Evolutionary conservation across 2,329 filamentous ascomycete species (phyloP).

Genomic region (Trematosphaeria pertusa): DNA sequence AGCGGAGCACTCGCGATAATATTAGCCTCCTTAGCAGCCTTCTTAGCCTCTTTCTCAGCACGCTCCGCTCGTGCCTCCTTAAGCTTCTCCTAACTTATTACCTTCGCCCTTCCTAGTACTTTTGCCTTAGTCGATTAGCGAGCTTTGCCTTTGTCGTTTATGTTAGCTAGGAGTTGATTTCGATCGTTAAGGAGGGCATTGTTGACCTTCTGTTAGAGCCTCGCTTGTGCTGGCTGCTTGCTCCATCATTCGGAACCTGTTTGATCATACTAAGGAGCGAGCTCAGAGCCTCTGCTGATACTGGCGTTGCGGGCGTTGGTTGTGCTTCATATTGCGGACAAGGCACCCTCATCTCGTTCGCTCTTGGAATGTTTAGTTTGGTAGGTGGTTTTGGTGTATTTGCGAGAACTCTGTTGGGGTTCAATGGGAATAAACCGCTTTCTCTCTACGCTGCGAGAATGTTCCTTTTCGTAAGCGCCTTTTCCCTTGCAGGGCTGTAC

Average conservation of each 20-base stretch:
- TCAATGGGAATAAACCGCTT: constrained; percentile 33
- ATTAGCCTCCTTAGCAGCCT: constrained; percentile 19
- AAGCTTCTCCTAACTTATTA: constrained; percentile 33
- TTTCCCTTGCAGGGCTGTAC: constrained; percentile 26
- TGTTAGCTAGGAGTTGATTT: constrained; percentile 27
- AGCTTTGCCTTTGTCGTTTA: constrained; percentile 34
- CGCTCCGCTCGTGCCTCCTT: constrained; percentile 24
- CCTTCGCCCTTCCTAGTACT: constrained; percentile 26
- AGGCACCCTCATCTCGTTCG: too few relatives aligned
- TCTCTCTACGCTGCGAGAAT: constrained; percentile 31
- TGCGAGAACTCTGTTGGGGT: constrained; percentile 35
- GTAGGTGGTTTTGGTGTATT: constrained; percentile 25
- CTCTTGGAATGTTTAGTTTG: constrained; percentile 21
- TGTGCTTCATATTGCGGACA: too few relatives aligned
- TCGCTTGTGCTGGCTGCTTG: too few relatives aligned
- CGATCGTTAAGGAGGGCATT: constrained; percentile 28
- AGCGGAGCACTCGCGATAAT: not conserved
- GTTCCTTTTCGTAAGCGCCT: constrained; percentile 33
- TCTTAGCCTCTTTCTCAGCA: constrained; percentile 24
- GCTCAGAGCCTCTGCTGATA: too few relatives aligned
- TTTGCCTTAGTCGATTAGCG: constrained; percentile 25
- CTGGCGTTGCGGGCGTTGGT: too few relatives aligned
- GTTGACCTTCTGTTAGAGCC: too few relatives aligned
- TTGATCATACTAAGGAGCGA: too few relatives aligned
- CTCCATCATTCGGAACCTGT: too few relatives aligned